These are phyloP conservation scores for Pythium sukuiense DNA, from an alignment of 352 stramenopile species.

Conservation along the genomic window DNA sequence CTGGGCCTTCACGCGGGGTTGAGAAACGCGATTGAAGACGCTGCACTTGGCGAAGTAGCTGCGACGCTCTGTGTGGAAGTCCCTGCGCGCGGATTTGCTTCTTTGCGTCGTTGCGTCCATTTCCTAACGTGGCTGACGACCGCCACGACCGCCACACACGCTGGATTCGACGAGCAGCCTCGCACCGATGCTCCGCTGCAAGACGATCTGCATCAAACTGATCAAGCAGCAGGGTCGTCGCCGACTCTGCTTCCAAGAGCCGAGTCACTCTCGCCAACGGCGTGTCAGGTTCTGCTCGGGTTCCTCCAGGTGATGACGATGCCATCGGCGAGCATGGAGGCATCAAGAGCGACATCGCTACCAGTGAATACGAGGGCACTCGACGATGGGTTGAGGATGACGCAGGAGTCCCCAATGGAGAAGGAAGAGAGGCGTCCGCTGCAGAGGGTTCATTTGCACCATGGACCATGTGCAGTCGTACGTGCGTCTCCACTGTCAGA, in stretches of 20 bases:
- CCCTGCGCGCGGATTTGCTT: not conserved
- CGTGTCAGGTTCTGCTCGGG: not conserved
- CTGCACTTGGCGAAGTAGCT: not conserved
- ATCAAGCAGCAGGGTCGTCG: not conserved
- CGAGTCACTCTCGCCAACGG: not conserved
- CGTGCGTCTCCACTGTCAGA: not conserved
- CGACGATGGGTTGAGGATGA: not conserved
- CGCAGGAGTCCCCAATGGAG: not conserved
- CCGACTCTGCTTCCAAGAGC: not conserved
- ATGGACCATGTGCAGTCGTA: not conserved
- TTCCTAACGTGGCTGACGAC: not conserved
- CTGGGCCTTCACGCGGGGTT: not conserved
- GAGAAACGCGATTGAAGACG: conserved; percentile 1
- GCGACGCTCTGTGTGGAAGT: not conserved
- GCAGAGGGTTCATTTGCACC: not conserved
- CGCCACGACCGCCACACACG: not conserved
- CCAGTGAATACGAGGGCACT: not conserved
- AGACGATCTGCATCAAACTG: not conserved
- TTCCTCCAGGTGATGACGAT: not conserved
- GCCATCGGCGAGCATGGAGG: not conserved
- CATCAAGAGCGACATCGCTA: not conserved
- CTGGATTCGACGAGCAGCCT: conserved; percentile 5
- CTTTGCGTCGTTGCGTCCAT: not conserved
- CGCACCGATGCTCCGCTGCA: not conserved
- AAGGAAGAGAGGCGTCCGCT: not conserved